These are phyloP conservation scores for Agaricus subrufescens DNA, from an alignment of 768 basidiomycete genomes.

Conservation along the genomic window DNA sequence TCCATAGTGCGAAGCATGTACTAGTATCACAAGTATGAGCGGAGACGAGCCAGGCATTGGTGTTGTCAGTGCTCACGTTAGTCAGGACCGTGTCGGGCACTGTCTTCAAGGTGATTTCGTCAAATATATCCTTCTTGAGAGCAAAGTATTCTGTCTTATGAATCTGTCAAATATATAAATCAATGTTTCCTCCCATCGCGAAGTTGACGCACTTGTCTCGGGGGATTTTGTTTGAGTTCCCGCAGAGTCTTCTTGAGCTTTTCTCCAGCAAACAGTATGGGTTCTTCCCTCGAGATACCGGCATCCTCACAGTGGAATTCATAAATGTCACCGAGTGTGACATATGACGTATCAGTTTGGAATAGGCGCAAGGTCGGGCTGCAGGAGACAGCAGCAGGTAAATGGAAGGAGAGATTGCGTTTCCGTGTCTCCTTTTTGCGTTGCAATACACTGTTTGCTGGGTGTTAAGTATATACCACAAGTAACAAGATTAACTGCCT, in stretches of 20 bases:
- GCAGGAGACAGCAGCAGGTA: conserved; percentile 83
- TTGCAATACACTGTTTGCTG: conserved; percentile 56
- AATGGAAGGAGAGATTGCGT: conserved; percentile 86
- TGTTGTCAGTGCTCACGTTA: conserved; percentile 47
- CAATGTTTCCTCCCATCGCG: neutral
- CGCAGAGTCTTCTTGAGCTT: conserved; percentile 69
- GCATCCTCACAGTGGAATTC: conserved; percentile 79
- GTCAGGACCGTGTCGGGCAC: conserved; percentile 85
- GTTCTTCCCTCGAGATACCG: conserved; percentile 82
- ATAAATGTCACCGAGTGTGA: conserved; percentile 89
- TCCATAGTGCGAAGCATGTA: conserved; percentile 89
- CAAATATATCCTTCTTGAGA: conserved; percentile 79
- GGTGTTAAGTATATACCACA: neutral
- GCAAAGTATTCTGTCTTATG: conserved; percentile 62
- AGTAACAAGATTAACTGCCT: conserved; percentile 14
- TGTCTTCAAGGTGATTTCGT: conserved; percentile 84
- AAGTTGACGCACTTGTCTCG: conserved; percentile 34
- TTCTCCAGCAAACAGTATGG: conserved; percentile 80
- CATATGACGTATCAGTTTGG: conserved; percentile 88
- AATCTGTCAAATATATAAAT: conserved; percentile 30
- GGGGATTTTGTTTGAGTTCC: conserved; percentile 48
- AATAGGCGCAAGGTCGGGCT: conserved; percentile 81
- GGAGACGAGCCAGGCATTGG: conserved; percentile 3
- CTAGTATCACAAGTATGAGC: conserved; percentile 33
- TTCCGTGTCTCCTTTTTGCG: conserved; percentile 93